These are phyloP conservation scores for Penicillium pulvis DNA, from an alignment of 495 filamentous ascomycete genomes.

Conservation along the genomic window DNA sequence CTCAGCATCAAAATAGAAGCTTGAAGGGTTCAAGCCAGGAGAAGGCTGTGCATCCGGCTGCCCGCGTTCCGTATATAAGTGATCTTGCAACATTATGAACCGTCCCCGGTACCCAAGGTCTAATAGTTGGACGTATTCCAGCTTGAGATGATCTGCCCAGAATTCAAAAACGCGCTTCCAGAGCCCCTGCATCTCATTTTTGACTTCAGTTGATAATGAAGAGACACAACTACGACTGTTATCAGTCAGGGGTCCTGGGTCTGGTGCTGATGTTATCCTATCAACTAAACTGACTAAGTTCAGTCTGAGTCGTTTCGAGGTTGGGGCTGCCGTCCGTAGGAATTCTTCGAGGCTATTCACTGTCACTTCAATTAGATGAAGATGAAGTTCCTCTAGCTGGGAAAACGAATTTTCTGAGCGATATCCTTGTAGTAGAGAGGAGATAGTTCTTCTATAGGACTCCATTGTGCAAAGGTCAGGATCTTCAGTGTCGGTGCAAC, in stretches of 20 bases:
- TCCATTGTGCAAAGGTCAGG: constrained; percentile 11
- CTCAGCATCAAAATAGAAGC: constrained; percentile 8
- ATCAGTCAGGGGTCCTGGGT: constrained; percentile 5
- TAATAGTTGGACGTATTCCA: neutral
- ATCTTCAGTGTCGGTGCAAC: constrained; percentile 6
- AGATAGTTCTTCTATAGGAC: constrained; percentile 2
- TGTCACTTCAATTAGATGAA: constrained; percentile 9
- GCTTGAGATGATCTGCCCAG: constrained; percentile 6
- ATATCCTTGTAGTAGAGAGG: constrained; percentile 10
- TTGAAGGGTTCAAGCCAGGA: neutral
- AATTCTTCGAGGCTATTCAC: constrained; percentile 2
- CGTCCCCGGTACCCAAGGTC: constrained; percentile 8
- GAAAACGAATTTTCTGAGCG: constrained; percentile 8
- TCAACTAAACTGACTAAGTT: constrained; percentile 2
- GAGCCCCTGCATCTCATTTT: constrained; percentile 2
- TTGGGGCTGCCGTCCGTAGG: constrained; percentile 8
- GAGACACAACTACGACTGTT: neutral
- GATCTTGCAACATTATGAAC: neutral
- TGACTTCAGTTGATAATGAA: constrained; percentile 5
- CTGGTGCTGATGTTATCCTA: constrained; percentile 3
- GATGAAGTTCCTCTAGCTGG: constrained; percentile 11
- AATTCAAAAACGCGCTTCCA: constrained; percentile 3
- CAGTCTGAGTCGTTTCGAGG: constrained; percentile 4
- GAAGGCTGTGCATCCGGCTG: constrained; percentile 8
- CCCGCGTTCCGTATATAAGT: constrained; percentile 7